Percentiles rank a stretch among this genome's conserved stretches.
These are phyloP conservation scores for Beauveria sp. DNA, from an alignment of 2,329 filamentous ascomycete genomes.

Conservation along the genomic window DNA sequence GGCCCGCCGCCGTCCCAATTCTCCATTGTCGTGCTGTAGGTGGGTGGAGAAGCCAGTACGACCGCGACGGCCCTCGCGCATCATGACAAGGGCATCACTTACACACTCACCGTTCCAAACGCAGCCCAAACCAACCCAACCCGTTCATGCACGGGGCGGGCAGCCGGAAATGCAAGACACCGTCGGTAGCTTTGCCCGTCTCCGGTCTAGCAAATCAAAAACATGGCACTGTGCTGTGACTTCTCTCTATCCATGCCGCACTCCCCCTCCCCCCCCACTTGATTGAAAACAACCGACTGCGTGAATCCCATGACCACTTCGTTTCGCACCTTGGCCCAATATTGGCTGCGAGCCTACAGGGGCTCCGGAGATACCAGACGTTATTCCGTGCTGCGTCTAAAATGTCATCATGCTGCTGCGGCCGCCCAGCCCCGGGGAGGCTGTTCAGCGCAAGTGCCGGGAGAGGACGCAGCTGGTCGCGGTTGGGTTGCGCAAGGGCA, in stretches of 20 bases:
- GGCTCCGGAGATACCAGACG: background rate
- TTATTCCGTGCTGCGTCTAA: background rate
- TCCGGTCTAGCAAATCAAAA: background rate
- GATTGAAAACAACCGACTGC: background rate
- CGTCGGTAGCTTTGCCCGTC: background rate
- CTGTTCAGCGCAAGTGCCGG: too few relatives aligned
- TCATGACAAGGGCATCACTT: background rate
- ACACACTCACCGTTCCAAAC: background rate
- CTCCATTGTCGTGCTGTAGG: background rate
- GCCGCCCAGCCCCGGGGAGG: background rate
- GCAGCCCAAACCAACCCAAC: background rate
- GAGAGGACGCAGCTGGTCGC: too few relatives aligned
- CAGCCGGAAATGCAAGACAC: background rate
- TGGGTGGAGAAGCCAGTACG: background rate
- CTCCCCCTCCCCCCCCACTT: background rate
- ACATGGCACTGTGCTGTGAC: too few relatives aligned
- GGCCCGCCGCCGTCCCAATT: background rate
- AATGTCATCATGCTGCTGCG: background rate
- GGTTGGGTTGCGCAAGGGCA: background rate
- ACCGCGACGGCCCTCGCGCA: background rate
- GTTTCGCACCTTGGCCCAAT: background rate
- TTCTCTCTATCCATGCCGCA: background rate
- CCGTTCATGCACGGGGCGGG: background rate
- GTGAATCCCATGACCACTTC: background rate
- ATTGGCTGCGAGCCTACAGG: background rate